Percentiles rank a stretch among this genome's conserved stretches.
Evolutionary conservation across 495 filamentous ascomycete species (phyloP).

Genomic region (Jackrogersella multiformis): DNA sequence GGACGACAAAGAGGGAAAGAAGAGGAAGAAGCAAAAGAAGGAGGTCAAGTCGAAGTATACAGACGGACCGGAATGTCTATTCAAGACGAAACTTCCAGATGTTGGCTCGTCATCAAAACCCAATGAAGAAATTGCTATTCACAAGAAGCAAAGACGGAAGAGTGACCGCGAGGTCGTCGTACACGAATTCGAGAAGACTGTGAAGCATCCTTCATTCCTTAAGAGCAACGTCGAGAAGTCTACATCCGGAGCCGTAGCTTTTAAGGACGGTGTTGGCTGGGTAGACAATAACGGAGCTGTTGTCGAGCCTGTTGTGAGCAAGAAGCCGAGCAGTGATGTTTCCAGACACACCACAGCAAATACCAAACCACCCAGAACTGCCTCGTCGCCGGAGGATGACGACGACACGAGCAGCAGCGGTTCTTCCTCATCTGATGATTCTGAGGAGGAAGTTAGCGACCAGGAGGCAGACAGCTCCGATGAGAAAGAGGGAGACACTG

Average conservation of each 20-base stretch:
- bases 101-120: constrained; percentile 49
- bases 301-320: constrained; percentile 64
- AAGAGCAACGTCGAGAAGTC: constrained; percentile 55
- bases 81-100: constrained; percentile 77
- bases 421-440: constrained; percentile 45
- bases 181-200: constrained; percentile 83
- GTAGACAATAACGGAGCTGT: constrained; percentile 80
- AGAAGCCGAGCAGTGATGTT: constrained; percentile 27
- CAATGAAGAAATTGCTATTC: constrained; percentile 55
- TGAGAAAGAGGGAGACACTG: constrained; percentile 22
- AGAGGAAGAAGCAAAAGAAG: constrained; percentile 63
- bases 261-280: constrained; percentile 87
- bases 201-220: constrained; percentile 81
- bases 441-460: constrained; percentile 27
- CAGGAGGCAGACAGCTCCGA: constrained; percentile 38
- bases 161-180: constrained; percentile 65
- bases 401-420: constrained; percentile 49
- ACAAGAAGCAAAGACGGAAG: constrained; percentile 66
- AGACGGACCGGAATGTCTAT: constrained; percentile 78
- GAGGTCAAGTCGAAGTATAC: constrained; percentile 78
- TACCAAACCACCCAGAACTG: constrained; percentile 26
- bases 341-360: constrained; percentile 26
- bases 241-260: constrained; percentile 57
- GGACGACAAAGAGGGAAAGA: constrained; percentile 56
- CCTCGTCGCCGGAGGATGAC: constrained; percentile 30